Base-by-base conservation (phyloP, 148 eudicot genomes). In the Vaccinium darrowii region DNA sequence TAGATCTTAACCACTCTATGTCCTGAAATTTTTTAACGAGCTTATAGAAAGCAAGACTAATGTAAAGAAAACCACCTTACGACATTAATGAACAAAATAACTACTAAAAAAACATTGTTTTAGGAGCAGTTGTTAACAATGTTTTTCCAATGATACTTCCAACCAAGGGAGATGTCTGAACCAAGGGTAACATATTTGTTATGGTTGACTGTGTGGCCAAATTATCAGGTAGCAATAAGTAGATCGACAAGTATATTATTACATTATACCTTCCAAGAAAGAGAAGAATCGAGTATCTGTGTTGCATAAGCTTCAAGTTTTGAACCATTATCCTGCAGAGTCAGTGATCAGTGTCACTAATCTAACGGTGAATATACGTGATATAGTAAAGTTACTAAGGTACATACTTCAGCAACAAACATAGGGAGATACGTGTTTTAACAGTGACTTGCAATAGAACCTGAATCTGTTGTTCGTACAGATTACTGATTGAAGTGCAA, bases 261-360 rank as follows among this genome's bases (percentile, higher is more conserved):
- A 51, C 49, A 65, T 87, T 78, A 65, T 89, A 94, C 95, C 95
- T 94, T 92, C 98, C 98, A 95, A 86, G 81, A 82, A 33, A 95
- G 83, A 83, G 98, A 92, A 73, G 90, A 54, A 83, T 94, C 98
- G 15, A 78, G 82, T 23, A 47, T 80, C 77, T 78, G 85, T 11
- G 90, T 76, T 58, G 90, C 95, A 83, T 88, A 90, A 84, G 98
- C 95, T 93, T 90, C 98, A 47, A 87, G 74, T 78, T 87, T 90
- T 52, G 98, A 94, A 84, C 98, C 95, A 76, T 89, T 86, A 77
- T 89, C 93, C 96, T 95, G 84, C 80, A 88, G 84, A 80, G n/a
- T 27, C 52, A 25, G 52, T 19, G 72, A 57, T 21, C 23, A 83
- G 14, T 36, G 51, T 39, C 43, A 39, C 43, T 39, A 39, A 39